These are phyloP conservation scores for Phytophthora cryptogea DNA, from an alignment of 352 stramenopile species.

Conservation along the genomic window DNA sequence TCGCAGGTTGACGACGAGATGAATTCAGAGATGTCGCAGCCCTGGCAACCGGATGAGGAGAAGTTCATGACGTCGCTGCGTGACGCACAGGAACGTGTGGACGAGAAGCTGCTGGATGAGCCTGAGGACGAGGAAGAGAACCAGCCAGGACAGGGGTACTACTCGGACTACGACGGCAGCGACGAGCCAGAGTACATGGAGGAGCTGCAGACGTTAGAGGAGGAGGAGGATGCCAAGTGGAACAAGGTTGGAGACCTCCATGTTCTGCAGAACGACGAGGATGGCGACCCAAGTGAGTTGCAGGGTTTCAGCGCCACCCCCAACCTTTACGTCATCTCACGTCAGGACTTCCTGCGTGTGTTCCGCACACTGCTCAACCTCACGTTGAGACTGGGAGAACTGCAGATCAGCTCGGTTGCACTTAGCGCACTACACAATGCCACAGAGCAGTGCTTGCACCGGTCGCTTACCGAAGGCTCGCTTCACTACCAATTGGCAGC, in stretches of 20 bases:
- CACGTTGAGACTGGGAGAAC: conserved; percentile 36
- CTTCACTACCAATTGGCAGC: conserved; percentile 59
- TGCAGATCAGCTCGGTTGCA: conserved; percentile 68
- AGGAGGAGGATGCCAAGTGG: conserved; percentile 68
- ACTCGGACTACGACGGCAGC: conserved; percentile 68
- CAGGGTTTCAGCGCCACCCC: conserved; percentile 29
- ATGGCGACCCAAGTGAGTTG: conserved; percentile 32
- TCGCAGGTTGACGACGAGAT: conserved; percentile 32
- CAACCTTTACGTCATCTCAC: conserved; percentile 73
- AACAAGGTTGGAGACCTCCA: conserved; percentile 39
- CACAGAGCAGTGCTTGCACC: conserved; percentile 71
- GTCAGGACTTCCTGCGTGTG: conserved; percentile 61
- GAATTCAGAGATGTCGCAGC: conserved; percentile 18
- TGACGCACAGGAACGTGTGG: conserved; percentile 48
- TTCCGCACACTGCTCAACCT: conserved; percentile 45
- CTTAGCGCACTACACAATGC: conserved; percentile 81
- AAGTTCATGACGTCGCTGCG: conserved; percentile 52
- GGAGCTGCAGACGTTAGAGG: conserved; percentile 26
- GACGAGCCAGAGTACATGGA: conserved; percentile 33
- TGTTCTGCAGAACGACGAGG: conserved; percentile 30
- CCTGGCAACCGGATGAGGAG: conserved; percentile 39
- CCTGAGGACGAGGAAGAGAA: conserved; percentile 40
- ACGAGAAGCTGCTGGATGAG: conserved; percentile 49
- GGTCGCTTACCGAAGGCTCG: conserved; percentile 56
- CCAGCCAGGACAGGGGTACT: conserved; percentile 68